Evolutionary conservation across 345 rosid genomes (phyloP).

Genomic region (Nephelium lappaceum): DNA sequence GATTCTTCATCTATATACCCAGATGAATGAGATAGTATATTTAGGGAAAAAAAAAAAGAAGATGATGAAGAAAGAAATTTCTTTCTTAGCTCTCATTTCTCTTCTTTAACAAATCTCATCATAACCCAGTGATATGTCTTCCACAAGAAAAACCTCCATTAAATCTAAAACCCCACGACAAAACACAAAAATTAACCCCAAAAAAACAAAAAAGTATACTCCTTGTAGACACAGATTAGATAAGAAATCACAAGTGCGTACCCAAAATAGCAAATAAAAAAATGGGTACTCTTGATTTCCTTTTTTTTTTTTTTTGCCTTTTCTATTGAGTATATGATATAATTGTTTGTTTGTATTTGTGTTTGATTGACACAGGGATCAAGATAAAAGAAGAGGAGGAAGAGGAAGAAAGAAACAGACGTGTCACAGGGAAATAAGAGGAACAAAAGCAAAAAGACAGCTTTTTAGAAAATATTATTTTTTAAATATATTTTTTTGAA

Average conservation of each 20-base stretch:
- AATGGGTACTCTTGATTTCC: not conserved
- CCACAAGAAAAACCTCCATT: not conserved
- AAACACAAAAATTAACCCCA: not conserved
- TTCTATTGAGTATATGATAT: not conserved
- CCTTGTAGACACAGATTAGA: not conserved
- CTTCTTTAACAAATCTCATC: slow-evolving; percentile 1
- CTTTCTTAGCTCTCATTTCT: not conserved
- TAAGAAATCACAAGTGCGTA: not conserved
- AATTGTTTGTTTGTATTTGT: not conserved
- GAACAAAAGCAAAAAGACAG: slow-evolving; percentile 48
- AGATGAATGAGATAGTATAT: no score
- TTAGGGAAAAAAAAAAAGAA: no score
- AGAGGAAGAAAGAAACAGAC: slow-evolving; percentile 40
- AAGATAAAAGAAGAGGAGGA: slow-evolving; percentile 22
- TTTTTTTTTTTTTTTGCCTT: not conserved
- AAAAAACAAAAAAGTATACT: not conserved
- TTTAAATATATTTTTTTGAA: no score
- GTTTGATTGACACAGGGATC: slow-evolving; percentile 28
- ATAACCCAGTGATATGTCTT: not conserved
- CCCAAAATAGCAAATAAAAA: slow-evolving; percentile 12
- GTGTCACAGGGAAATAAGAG: slow-evolving; percentile 80
- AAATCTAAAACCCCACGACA: not conserved
- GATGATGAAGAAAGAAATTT: no score
- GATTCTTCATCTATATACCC: no score
- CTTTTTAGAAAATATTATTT: slow-evolving; percentile 20